Percentiles rank a stretch among this genome's conserved stretches.
phyloP scores from a whole-genome alignment of 2,329 filamentous ascomycete species.

The Epichloe gansuensis region DNA sequence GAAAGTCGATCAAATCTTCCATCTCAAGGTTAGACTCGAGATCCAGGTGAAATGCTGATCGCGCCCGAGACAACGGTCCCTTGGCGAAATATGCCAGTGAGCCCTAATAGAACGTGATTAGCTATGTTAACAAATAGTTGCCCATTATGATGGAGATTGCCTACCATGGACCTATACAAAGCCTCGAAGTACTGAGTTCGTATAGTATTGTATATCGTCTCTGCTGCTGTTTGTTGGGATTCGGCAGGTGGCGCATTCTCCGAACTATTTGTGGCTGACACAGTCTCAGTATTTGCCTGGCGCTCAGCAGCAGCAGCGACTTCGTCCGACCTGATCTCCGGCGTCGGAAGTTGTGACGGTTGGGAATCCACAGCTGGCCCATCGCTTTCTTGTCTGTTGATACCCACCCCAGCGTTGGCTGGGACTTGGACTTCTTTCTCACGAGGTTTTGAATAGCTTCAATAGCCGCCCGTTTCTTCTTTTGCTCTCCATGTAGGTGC shows the following conservation, averaged over 20 bases:
- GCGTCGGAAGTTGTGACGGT: constrained; percentile 10
- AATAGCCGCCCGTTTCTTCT: constrained; percentile 46
- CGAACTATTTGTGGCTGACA: not conserved
- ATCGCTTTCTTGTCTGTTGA: constrained; percentile 12
- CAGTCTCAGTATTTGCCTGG: not conserved
- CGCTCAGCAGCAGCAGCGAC: not conserved
- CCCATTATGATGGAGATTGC: constrained; percentile 30
- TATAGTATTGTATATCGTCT: constrained; percentile 45
- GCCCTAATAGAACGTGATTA: constrained; percentile 33
- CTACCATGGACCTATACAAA: constrained; percentile 51
- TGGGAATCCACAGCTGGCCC: constrained; percentile 6
- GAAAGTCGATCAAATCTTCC: constrained; percentile 51
- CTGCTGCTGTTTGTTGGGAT: constrained; percentile 32
- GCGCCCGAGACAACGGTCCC: constrained; percentile 63
- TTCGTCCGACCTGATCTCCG: constrained; percentile 1
- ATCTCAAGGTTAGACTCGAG: constrained; percentile 49
- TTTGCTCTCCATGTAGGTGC: constrained; percentile 35
- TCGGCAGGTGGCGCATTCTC: constrained; percentile 5
- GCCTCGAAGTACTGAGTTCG: constrained; percentile 46
- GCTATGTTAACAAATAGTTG: constrained; percentile 18
- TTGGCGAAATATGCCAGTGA: constrained; percentile 77
- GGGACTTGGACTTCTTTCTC: constrained; percentile 36
- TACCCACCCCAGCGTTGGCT: constrained; percentile 26
- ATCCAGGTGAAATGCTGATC: constrained; percentile 56
- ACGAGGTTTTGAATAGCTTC: constrained; percentile 52